Base-by-base conservation (phyloP, 176 grass and related monocot genomes). In the Guadua angustifolia region DNA sequence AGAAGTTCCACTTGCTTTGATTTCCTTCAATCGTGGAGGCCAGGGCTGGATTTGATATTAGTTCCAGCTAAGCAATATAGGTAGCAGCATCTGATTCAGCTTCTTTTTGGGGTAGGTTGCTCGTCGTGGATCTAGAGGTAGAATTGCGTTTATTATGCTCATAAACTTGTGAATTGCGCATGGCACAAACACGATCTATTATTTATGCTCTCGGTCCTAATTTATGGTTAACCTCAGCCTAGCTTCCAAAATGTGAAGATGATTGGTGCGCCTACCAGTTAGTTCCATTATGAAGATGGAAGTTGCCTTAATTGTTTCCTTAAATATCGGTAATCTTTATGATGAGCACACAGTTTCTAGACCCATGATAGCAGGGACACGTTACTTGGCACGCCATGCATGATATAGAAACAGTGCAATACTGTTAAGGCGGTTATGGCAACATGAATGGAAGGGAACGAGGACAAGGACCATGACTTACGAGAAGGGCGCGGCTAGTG, bases 211-310 rank as follows among this genome's bases (percentile, higher is more conserved):
- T 61, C 5, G 7, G 60, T 36, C 43, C 43, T 45, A 14, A 19
- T 35, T 21, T 50, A 65, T 65, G 42, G 12, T 65, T 64, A 50
- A 36, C 10, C 61, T 22, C 42, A 50, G 0, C 14, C 18, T n/a
- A n/a, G n/a, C n/a, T 61, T 44, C 43, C 60, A 79, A 66, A 64
- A 29, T 14, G 60, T 35, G 42, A 66, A 79, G 77, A 15, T 51
- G 40, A 19, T 36, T 79, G 26, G 56, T 77, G 11, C 44, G 6
- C 44, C 60, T 36, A 62, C 43, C 61, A 22, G 3, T 49, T 14
- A 26, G 22, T 26, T 79, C 77, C 25, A 61, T 60, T 19, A 7
- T 65, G 29, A 79, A 35, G 25, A 79, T 49, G 17, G 24, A 7
- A 59, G 59, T 59, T 65, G 59, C 65, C 42, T 63, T 17, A 43